Evolutionary conservation across 371 early-diverging fungal genomes (phyloP).

Genomic region (Smittium culicis): DNA sequence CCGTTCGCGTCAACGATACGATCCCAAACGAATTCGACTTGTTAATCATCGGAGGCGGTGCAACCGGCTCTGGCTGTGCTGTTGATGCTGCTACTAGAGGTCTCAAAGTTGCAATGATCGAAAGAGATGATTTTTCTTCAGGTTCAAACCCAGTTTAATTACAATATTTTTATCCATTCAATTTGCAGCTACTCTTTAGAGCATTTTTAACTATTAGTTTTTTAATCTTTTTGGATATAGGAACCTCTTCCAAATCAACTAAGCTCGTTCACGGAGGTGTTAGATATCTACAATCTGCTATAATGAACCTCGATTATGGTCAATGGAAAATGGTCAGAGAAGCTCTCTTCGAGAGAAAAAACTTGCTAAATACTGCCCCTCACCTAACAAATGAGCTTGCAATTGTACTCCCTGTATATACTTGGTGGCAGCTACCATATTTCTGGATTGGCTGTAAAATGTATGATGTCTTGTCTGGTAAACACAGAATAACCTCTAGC

Average conservation of each 20-base stretch:
- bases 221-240: too few species aligned
- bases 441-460: conserved; percentile 93
- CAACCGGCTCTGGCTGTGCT: conserved; percentile 93
- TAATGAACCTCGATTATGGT: conserved; percentile 85
- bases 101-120: conserved; percentile 90
- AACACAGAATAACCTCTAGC: conserved; percentile 68
- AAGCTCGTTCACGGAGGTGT: conserved; percentile 99
- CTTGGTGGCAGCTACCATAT: conserved; percentile 94
- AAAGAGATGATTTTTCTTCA: conserved; percentile 91
- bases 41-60: conserved; percentile 96
- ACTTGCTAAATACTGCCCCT: conserved; percentile 91
- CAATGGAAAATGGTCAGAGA: conserved; percentile 96
- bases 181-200: too few species aligned
- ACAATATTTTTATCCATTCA: too few species aligned
- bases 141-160: too few species aligned
- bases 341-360: conserved; percentile 91
- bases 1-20: not conserved
- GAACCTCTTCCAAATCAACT: conserved; percentile 90
- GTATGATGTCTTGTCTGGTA: conserved; percentile 90
- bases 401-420: conserved; percentile 90
- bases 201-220: too few species aligned
- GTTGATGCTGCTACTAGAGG: conserved; percentile 97
- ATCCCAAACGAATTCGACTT: conserved; percentile 61
- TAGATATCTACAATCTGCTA: conserved; percentile 97
- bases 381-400: conserved; percentile 88